A percentile compares a stretch with the other conserved stretches of the same genome.
Evolutionary conservation across 2,329 filamentous ascomycete genomes (phyloP).

Genomic region (Penicillium rolfsii): DNA sequence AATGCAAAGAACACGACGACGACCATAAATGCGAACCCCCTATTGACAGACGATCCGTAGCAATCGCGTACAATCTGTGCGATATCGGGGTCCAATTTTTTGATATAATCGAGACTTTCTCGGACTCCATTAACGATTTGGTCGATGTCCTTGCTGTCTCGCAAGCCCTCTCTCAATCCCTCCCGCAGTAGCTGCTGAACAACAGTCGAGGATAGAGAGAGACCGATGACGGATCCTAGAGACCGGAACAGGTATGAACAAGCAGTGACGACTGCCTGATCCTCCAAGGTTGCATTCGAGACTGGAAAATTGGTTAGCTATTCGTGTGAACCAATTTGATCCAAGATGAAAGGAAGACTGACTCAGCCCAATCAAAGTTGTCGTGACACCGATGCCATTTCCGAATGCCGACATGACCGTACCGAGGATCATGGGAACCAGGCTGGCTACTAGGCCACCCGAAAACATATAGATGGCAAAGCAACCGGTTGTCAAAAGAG

Average conservation of each 20-base stretch:
- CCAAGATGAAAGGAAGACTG: conserved; percentile 29
- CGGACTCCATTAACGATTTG: conserved; percentile 71
- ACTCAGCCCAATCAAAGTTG: conserved; percentile 69
- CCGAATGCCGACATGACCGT: conserved; percentile 59
- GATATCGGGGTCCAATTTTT: conserved; percentile 63
- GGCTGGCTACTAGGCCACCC: conserved; percentile 56
- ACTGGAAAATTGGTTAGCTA: conserved; percentile 48
- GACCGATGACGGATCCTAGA: conserved; percentile 66
- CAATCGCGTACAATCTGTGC: conserved; percentile 65
- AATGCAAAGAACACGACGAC: conserved; percentile 55
- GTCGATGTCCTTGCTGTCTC: conserved; percentile 61
- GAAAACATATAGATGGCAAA: conserved; percentile 61
- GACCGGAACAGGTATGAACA: conserved; percentile 81
- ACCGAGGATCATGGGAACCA: conserved; percentile 59
- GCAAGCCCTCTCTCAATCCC: conserved; percentile 58
- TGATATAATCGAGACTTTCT: conserved; percentile 70
- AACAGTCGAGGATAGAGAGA: conserved; percentile 71
- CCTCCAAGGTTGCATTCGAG: conserved; percentile 67
- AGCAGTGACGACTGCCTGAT: conserved; percentile 75
- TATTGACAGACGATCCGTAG: conserved; percentile 63
- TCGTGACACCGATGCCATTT: conserved; percentile 67
- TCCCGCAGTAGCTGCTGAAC: conserved; percentile 69
- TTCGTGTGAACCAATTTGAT: background rate
- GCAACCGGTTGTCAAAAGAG: conserved; percentile 58
- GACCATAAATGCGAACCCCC: conserved; percentile 56